Percentiles rank a stretch among this genome's conserved stretches.
These are phyloP conservation scores for Diospyros lotus DNA, from an alignment of 148 eudicot genomes.

Conservation along the genomic window DNA sequence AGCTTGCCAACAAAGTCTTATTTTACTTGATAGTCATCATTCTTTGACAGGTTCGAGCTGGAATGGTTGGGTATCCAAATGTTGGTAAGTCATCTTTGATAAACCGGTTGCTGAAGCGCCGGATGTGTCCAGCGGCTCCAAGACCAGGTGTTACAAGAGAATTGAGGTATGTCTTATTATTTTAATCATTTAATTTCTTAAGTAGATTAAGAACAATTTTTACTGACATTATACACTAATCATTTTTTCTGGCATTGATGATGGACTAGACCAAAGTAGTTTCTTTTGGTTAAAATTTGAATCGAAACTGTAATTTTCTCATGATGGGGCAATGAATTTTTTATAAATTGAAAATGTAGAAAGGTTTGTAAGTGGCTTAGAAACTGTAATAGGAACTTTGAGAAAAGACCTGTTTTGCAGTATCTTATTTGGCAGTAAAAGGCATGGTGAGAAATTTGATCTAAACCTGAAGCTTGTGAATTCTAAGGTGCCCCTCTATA, in stretches of 20 bases:
- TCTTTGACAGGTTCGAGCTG: constrained; percentile 84
- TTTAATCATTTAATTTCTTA: neutral
- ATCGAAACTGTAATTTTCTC: neutral
- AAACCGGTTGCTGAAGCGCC: constrained; percentile 90
- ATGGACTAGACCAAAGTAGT: neutral
- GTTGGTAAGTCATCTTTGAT: constrained; percentile 97
- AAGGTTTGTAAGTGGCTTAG: neutral
- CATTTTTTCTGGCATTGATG: neutral
- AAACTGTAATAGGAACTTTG: neutral
- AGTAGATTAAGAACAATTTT: neutral
- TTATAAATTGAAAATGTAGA: neutral
- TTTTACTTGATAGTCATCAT: constrained; percentile 8
- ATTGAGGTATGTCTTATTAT: constrained; percentile 53
- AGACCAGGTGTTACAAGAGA: constrained; percentile 94
- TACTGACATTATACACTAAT: neutral
- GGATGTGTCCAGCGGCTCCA: constrained; percentile 97
- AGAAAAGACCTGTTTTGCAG: no score
- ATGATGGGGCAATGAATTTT: neutral
- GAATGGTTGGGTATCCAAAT: constrained; percentile 97
- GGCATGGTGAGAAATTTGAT: no score
- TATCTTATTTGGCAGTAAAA: no score
- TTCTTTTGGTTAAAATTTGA: neutral
- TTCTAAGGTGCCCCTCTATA: no score
- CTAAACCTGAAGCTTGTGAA: no score
- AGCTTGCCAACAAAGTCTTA: no score